Evolutionary conservation across 1,284 basidiomycete genomes (phyloP), one percentile per base, ranked within the genome.

Genomic region (Tremellales sp.): DNA sequence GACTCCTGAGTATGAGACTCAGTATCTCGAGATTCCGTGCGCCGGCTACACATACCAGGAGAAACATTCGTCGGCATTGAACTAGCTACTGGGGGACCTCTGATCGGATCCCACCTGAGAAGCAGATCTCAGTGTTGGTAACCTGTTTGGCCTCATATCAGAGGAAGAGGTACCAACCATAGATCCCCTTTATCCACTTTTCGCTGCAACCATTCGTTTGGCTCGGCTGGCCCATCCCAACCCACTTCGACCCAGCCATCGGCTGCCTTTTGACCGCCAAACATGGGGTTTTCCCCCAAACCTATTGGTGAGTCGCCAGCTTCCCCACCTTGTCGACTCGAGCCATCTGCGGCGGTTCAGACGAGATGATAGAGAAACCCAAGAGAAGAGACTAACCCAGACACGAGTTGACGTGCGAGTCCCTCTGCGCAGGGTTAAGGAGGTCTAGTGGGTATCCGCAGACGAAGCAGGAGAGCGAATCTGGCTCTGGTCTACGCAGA

Each of bases 11-110:
- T 18, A 37, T 24, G 34, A 34, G 31, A 29, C 28, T 27, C 48
- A 46, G 49, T 44, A 18, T 19, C 27, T 36, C 14, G 19, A 36
- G 6, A 27, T 18, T 35, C 13, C 42, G 29, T 31, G 29, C 29
- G 16, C 10, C 10, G 19, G 9, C 28, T 36, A 21, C 26, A 51
- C 70, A 37, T 63, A 86, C 87, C 83, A 47, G 87, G 87, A 0
- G 80, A 81, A 60, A 80, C 83, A 60, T 86, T 87, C 4, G 57
- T 50, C 0, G 88, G 87, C n/a, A 73, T 35, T 14, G 52, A 53
- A 19, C 35, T 46, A 5, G 36, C 9, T 1, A 49, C 34, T 3
- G 51, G 42, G 2, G 43, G 25, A 14, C 61, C 62, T 5, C 33
- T 26, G 3, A 58, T 43, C 0, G 66, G 62, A 45, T 66, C 64